Evolutionary conservation across 805 yeast species (phyloP).

Genomic region (Lipomyces oligophaga): DNA sequence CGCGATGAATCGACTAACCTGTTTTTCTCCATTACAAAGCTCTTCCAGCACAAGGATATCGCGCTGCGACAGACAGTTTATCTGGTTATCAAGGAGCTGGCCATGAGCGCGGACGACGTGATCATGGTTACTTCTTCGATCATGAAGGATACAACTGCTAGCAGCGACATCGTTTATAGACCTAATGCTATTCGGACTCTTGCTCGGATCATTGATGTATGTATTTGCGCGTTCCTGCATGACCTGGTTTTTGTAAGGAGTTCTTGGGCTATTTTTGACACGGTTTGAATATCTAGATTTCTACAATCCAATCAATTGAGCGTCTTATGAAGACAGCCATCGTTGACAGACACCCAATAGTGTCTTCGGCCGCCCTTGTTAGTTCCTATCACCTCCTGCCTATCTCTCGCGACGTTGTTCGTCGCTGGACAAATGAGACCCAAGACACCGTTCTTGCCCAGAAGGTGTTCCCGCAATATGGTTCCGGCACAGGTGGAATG

Average conservation of each 20-base stretch:
- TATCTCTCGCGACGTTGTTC: slow-evolving; percentile 84
- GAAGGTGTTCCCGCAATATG: slow-evolving; percentile 43
- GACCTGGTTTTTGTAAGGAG: neutral
- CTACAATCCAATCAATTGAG: slow-evolving; percentile 88
- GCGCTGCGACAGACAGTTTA: slow-evolving; percentile 88
- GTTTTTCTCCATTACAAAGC: slow-evolving; percentile 88
- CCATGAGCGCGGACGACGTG: slow-evolving; percentile 80
- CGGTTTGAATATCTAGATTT: slow-evolving; percentile 4
- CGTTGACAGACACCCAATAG: slow-evolving; percentile 82
- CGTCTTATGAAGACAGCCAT: slow-evolving; percentile 87
- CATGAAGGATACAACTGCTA: slow-evolving; percentile 95
- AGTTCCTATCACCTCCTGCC: slow-evolving; percentile 84
- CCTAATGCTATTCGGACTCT: slow-evolving; percentile 94
- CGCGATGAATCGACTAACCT: slow-evolving; percentile 84
- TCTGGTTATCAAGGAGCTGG: slow-evolving; percentile 87
- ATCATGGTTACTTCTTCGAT: slow-evolving; percentile 97
- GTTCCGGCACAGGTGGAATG: slow-evolving; percentile 26
- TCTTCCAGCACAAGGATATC: slow-evolving; percentile 87
- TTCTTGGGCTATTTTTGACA: neutral
- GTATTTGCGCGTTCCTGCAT: slow-evolving; percentile 30
- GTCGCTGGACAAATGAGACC: slow-evolving; percentile 90
- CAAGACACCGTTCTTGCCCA: slow-evolving; percentile 78
- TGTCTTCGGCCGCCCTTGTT: slow-evolving; percentile 90
- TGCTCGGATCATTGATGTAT: slow-evolving; percentile 76
- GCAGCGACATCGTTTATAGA: slow-evolving; percentile 69